phyloP scores from a whole-genome alignment of 805 yeast genomes.

The Scheffersomyces amazonensis region DNA sequence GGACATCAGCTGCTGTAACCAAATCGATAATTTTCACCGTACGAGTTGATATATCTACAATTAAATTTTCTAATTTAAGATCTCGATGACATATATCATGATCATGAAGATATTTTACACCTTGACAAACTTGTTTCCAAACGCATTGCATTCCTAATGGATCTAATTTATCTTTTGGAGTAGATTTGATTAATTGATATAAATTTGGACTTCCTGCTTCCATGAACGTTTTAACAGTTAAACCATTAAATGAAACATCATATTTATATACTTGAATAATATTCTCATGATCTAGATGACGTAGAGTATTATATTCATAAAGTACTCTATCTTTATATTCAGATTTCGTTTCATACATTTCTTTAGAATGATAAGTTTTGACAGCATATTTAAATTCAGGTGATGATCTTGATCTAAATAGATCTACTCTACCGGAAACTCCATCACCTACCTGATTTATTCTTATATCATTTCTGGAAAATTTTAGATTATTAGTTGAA shows the following conservation, averaged over 20 bases:
- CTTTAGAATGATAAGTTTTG: constrained; percentile 42
- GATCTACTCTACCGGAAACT: constrained; percentile 13
- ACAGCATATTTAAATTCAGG: constrained; percentile 32
- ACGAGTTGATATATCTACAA: constrained; percentile 23
- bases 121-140: constrained; percentile 42
- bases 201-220: constrained; percentile 30
- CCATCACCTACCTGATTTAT: constrained; percentile 10
- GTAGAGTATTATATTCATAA: constrained; percentile 34
- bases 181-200: constrained; percentile 7
- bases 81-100: constrained; percentile 46
- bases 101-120: constrained; percentile 37
- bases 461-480: constrained; percentile 2
- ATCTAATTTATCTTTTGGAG: not conserved
- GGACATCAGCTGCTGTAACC: constrained; percentile 21
- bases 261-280: constrained; percentile 33
- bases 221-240: constrained; percentile 24
- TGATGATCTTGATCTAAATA: constrained; percentile 7
- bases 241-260: constrained; percentile 17
- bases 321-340: constrained; percentile 38
- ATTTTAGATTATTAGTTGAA: not conserved
- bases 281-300: constrained; percentile 25
- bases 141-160: constrained; percentile 20
- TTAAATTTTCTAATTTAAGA: constrained; percentile 46
- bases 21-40: constrained; percentile 45
- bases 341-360: constrained; percentile 33